Evolutionary conservation across 1,284 basidiomycete species (phyloP), one percentile per base, ranked within the genome.

Genomic region (Sanguinoderma infundibulare): DNA sequence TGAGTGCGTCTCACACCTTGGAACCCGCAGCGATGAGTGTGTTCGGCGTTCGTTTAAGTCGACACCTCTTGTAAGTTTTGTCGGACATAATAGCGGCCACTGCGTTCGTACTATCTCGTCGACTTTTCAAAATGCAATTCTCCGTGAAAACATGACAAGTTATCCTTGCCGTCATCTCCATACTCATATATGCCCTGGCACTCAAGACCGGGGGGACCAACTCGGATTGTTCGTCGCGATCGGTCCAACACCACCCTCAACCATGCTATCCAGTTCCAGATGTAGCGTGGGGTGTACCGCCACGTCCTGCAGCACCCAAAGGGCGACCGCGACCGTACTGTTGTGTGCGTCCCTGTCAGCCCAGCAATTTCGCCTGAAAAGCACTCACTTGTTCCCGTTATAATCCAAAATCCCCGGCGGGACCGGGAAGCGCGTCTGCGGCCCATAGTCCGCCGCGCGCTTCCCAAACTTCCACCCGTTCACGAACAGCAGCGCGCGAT

Each of bases 401-500:
- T 89, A 90, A 70, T 92, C 76, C 46, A 93, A 73, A 49, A 93
- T 91, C 3, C 91, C 91, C 71, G 90, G 79, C 51, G 86, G 91
- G 3, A 93, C 90, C 0, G 90, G 89, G 81, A 92, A 93, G 69
- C 86, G 89, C 40, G 81, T 77, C 71, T 93, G 91, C 10, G 91
- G 91, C 14, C 90, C 73, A 2, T 73, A 40, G 47, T 73, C 73
- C 4, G 70, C 73, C 5, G 73, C 70, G 2, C 73, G 67, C 73
- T 92, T 92, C 8, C 92, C 91, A 83, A 91, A 91, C 81, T 89
- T 87, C 92, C 92, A 94, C n/a, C 91, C 91, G 69, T 94, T 94
- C 28, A 94, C 88, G 62, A 89, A 94, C 54, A 94, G 65, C 44
- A 86, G 77, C 1, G 88, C 89, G 28, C 92, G 82, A 68, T 92